Base-by-base conservation (phyloP, 2,329 filamentous ascomycete species). In the Fusarium dimerum region DNA sequence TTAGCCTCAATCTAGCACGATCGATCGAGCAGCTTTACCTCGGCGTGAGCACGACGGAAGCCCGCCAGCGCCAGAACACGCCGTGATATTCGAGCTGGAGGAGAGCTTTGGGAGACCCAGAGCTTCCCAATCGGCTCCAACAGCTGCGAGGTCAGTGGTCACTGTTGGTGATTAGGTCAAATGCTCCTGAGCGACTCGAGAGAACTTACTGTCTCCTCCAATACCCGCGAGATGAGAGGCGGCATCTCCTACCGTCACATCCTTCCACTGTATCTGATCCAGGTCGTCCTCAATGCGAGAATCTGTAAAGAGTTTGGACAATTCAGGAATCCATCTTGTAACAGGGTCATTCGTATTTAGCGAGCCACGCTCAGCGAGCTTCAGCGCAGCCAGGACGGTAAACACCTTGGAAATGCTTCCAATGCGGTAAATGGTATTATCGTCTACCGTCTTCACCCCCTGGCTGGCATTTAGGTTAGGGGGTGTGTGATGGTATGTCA, bases 351-450 rank as follows among this genome's bases (percentile, higher is more conserved):
- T 15, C 52, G 52, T 53, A 12, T 20, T 48, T 3, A 54, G 20
- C 5, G 32, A 13, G 1, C 44, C 41, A 9, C 42, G 16, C 12
- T 54, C 20, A 0, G 29, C 49, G 0, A 54, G 40, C 1, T 34
- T 17, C 0, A 54, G 6, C 4, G 44, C 52, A 0, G 40, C 50
- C 2, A 54, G 4, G 0, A 54, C 40, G 0, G 52, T 45, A 6
- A 48, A 54, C 0, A 54, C 50, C 9, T 54, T 54, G 10, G 50
- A 34, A 7, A 52, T 52, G 3, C 52, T 54, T 32, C 52, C 44
- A n/a, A 54, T 34, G 13, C 50, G 52, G 18, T 54, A 54, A 2
- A 45, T 20, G 0, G 50, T 54, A 15, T 10, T 34, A 0, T 36
- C 5, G 7, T 44, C 3, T 1, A 54, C 17, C 2, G 39, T 40